A percentile compares a stretch with the other conserved stretches of the same genome.
Evolutionary conservation across 345 rosid species (phyloP).

Genomic region (Isatis tinctoria): DNA sequence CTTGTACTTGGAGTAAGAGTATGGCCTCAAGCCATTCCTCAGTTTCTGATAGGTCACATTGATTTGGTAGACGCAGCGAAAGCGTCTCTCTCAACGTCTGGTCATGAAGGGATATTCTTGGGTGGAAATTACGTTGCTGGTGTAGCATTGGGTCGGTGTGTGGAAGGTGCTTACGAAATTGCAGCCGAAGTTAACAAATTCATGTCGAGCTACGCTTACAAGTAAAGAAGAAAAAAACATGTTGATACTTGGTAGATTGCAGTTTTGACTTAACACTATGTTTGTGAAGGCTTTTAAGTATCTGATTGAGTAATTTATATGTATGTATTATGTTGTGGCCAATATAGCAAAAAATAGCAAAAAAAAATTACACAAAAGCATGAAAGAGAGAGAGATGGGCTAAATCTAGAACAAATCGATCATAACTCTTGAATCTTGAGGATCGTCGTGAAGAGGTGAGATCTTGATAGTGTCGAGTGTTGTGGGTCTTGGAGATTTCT

Average conservation of each 20-base stretch:
- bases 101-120: slow-evolving; percentile 59
- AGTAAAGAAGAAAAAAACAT: slow-evolving; percentile 15
- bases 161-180: slow-evolving; percentile 70
- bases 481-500: not conserved
- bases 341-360: not conserved
- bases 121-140: slow-evolving; percentile 78
- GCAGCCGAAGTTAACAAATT: slow-evolving; percentile 64
- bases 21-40: slow-evolving; percentile 86
- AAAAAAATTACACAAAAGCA: not conserved
- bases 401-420: slow-evolving; percentile 13
- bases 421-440: slow-evolving; percentile 35
- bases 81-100: slow-evolving; percentile 41
- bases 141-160: slow-evolving; percentile 80
- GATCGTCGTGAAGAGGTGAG: slow-evolving; percentile 26
- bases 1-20: slow-evolving; percentile 56
- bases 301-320: not conserved
- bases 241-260: not conserved
- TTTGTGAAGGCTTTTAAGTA: not conserved
- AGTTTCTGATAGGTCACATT: slow-evolving; percentile 71
- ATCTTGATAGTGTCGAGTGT: slow-evolving; percentile 18
- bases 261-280: not conserved
- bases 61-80: slow-evolving; percentile 57
- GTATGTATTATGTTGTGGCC: not conserved
- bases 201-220: slow-evolving; percentile 53
- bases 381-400: not conserved